A percentile compares a stretch with the other conserved stretches of the same genome.
Evolutionary conservation across 306 rosid species (phyloP).

Genomic region (Castanospermum australe): DNA sequence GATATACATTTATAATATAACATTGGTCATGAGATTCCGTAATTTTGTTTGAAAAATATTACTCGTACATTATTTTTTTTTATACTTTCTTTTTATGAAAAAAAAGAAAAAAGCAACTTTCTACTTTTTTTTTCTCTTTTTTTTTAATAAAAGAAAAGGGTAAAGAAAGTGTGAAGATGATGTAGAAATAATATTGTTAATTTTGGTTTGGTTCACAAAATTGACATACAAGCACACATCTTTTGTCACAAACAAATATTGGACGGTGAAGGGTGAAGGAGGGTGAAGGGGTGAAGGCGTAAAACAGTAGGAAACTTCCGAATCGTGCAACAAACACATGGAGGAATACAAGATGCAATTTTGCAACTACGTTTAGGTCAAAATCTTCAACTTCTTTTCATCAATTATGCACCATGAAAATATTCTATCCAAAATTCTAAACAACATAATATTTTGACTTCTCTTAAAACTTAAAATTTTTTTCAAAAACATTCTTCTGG

Average conservation of each 20-base stretch:
- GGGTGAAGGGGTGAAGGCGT: neutral
- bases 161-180: too few relatives aligned
- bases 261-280: neutral
- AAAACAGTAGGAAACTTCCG: neutral
- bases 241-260: neutral
- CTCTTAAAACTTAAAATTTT: neutral
- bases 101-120: too few relatives aligned
- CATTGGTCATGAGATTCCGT: too few relatives aligned
- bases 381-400: neutral
- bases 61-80: too few relatives aligned
- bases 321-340: slow-evolving; percentile 8
- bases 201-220: neutral
- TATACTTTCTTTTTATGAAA: too few relatives aligned
- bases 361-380: slow-evolving; percentile 20
- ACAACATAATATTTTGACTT: neutral
- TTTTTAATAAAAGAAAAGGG: too few relatives aligned
- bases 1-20: too few relatives aligned
- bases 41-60: too few relatives aligned
- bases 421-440: neutral
- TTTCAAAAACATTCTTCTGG: neutral
- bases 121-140: too few relatives aligned
- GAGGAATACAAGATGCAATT: neutral
- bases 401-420: neutral
- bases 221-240: too few relatives aligned
- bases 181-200: too few relatives aligned